Conservation (phyloP, 257 asterid genomes). For the Solanum chiquidenum region DNA sequence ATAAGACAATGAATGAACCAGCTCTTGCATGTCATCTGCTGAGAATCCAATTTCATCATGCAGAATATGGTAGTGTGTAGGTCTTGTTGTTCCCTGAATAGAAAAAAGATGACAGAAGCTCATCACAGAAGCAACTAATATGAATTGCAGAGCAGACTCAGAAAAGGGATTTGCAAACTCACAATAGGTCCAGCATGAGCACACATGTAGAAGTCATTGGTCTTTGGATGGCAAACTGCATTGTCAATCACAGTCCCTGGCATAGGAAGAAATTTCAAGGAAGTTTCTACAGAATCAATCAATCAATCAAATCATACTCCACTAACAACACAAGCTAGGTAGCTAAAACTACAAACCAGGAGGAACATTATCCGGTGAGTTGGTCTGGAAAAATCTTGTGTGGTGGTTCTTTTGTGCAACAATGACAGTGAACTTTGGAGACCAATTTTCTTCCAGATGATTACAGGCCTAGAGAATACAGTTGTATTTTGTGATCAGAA, state of each 20-base stretch:
- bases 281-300: background rate
- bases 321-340: background rate
- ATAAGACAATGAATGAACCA: conserved; percentile 59
- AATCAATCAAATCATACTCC: background rate
- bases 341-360: conserved; percentile 29
- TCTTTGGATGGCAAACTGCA: conserved; percentile 49
- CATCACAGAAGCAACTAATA: background rate
- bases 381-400: conserved; percentile 48
- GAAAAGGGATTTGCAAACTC: background rate
- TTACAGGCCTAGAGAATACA: conserved; percentile 48
- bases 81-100: conserved; percentile 63
- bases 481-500: background rate
- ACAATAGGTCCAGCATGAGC: conserved; percentile 83
- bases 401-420: conserved; percentile 79
- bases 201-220: conserved; percentile 64
- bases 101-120: background rate
- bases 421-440: conserved; percentile 45
- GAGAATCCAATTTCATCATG: conserved; percentile 57
- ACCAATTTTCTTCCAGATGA: conserved; percentile 34
- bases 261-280: background rate
- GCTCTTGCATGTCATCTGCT: conserved; percentile 64
- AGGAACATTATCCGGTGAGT: conserved; percentile 47
- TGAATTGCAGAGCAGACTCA: background rate
- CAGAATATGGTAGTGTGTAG: conserved; percentile 70
- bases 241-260: conserved; percentile 70